These are phyloP conservation scores for Cladobotryum protrusum DNA, from an alignment of 2,329 filamentous ascomycete genomes.

Conservation along the genomic window DNA sequence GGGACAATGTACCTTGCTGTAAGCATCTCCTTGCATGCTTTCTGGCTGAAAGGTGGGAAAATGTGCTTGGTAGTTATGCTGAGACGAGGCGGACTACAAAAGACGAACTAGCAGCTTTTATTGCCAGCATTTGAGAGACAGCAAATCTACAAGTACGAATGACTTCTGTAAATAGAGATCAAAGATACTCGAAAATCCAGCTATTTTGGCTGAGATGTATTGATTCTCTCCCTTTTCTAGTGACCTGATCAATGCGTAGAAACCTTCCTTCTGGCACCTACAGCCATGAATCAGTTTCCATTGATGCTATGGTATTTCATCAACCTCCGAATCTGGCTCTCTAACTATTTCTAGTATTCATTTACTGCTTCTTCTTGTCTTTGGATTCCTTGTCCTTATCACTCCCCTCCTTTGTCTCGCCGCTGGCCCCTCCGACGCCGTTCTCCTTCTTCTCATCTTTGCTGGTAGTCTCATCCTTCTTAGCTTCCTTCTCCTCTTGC, in stretches of 20 bases:
- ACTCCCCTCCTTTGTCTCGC: slow-evolving; percentile 42
- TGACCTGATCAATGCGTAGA: slow-evolving; percentile 8
- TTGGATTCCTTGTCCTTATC: slow-evolving; percentile 53
- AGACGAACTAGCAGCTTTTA: slow-evolving; percentile 70
- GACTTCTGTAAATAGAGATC: too few species aligned
- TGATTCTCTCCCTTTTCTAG: not conserved
- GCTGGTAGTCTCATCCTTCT: slow-evolving; percentile 62
- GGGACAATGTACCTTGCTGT: slow-evolving; percentile 53
- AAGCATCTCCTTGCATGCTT: slow-evolving; percentile 87
- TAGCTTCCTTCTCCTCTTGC: slow-evolving; percentile 89
- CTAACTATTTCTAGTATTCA: not conserved
- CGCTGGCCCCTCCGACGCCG: slow-evolving; percentile 31
- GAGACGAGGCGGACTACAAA: slow-evolving; percentile 47
- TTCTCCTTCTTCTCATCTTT: slow-evolving; percentile 55
- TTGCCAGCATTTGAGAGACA: slow-evolving; percentile 32
- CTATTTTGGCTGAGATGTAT: slow-evolving; percentile 6
- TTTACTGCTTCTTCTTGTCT: slow-evolving; percentile 42
- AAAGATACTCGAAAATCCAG: not conserved
- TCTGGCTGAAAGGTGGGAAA: slow-evolving; percentile 59
- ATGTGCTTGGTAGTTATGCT: slow-evolving; percentile 50
- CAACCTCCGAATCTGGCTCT: not conserved
- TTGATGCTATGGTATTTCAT: not conserved
- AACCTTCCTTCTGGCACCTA: not conserved
- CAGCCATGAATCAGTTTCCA: not conserved
- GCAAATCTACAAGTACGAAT: not conserved